Percentiles rank a stretch among this genome's conserved stretches.
These are phyloP conservation scores for Lenzites betulinus DNA, from an alignment of 768 basidiomycete genomes.

Conservation along the genomic window DNA sequence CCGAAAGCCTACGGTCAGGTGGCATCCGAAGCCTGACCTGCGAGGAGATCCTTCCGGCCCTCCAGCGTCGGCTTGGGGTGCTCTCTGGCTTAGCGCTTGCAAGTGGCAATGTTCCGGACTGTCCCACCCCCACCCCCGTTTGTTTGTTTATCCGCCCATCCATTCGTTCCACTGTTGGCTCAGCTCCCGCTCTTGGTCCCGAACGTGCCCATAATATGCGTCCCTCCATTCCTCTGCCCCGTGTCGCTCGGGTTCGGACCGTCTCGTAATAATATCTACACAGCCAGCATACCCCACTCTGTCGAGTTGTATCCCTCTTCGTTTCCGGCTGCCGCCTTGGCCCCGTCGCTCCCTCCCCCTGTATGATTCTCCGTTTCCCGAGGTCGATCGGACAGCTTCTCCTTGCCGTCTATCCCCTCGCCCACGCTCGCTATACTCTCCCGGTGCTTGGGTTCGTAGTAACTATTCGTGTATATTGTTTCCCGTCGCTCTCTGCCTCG, in stretches of 20 bases:
- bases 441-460: background rate
- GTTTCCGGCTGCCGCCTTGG: background rate
- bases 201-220: background rate
- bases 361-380: constrained; percentile 8
- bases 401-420: background rate
- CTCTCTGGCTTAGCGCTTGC: background rate
- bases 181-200: background rate
- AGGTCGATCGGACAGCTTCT: constrained; percentile 8
- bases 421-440: constrained; percentile 16
- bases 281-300: constrained; percentile 12
- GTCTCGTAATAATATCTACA: constrained; percentile 5
- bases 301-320: constrained; percentile 23
- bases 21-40: constrained; percentile 10
- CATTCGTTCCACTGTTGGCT: background rate
- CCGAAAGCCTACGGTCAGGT: background rate
- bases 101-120: background rate
- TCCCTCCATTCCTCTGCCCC: background rate
- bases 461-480: constrained; percentile 21
- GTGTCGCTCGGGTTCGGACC: constrained; percentile 3
- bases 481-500: background rate
- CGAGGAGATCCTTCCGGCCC: background rate
- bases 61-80: constrained; percentile 6
- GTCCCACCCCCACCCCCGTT: background rate
- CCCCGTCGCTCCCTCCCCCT: background rate
- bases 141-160: background rate